Evolutionary conservation across 805 yeast genomes (phyloP).

Genomic region (Candida patagonica): DNA sequence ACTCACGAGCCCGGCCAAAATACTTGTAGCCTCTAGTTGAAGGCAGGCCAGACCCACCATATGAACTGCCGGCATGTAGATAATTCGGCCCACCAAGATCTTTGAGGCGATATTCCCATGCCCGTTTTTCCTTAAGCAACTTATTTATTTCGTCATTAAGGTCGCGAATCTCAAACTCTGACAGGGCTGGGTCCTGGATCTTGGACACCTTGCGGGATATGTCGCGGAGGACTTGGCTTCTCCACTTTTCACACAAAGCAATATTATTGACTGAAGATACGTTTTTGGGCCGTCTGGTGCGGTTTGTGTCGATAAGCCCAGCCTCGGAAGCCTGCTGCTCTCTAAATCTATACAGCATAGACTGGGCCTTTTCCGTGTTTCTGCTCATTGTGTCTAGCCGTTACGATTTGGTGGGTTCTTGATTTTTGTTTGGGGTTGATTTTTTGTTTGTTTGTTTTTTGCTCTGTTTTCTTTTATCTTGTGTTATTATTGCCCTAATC

Average conservation of each 20-base stretch:
- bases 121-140: constrained; percentile 52
- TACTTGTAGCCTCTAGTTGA: constrained; percentile 50
- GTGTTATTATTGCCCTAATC: too few relatives aligned
- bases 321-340: constrained; percentile 49
- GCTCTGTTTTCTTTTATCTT: neutral
- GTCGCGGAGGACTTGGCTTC: constrained; percentile 52
- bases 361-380: constrained; percentile 67
- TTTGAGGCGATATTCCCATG: constrained; percentile 72
- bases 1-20: constrained; percentile 75
- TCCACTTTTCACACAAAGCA: constrained; percentile 63
- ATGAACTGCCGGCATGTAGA: constrained; percentile 20
- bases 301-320: constrained; percentile 49
- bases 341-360: constrained; percentile 56
- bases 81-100: constrained; percentile 70
- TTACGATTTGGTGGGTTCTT: neutral
- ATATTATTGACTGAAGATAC: constrained; percentile 44
- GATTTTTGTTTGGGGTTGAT: neutral
- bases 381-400: constrained; percentile 47
- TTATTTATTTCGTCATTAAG: constrained; percentile 66
- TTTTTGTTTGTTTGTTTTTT: neutral
- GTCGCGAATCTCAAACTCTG: constrained; percentile 59
- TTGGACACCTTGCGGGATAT: constrained; percentile 50
- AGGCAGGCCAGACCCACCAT: constrained; percentile 19
- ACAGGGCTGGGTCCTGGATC: constrained; percentile 51
- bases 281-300: constrained; percentile 51